Base-by-base conservation (phyloP, 2,329 filamentous ascomycete genomes). In the Penicillium sp. region DNA sequence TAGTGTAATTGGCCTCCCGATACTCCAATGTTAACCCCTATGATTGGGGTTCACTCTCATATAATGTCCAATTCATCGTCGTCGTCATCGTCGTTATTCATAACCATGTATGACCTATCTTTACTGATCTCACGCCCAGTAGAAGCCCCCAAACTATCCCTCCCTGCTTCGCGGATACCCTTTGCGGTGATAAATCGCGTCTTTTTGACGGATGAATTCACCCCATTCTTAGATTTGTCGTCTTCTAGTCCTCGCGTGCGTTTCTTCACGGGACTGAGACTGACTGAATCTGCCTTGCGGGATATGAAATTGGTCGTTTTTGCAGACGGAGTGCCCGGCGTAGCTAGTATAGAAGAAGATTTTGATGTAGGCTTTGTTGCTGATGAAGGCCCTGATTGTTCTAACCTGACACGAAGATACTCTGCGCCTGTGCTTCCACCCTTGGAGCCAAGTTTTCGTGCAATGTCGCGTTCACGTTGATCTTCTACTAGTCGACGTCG, bases 131-230 rank as follows among this genome's bases (percentile, higher is more conserved):
- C 69, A 46, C 76, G 70, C 52, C 82, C 81, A n/a, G 64, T 60
- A 21, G 63, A 63, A 5, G 71, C 76, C 9, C 86, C 85, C 2
- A 91, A 68, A 66, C 88, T 91, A 66, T 91, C 89, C 59, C 88
- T 79, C 1, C 89, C 89, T 3, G 89, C 88, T 71, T 90, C 88
- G 55, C 85, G 82, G 60, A 92, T 91, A 0, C 89, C 89, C 68
- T 87, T 89, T 43, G 85, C 84, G 24, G 89, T 90, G 42, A 91
- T 81, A 66, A 92, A 91, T n/a, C 88, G 79, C 52, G 88, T 91
- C 79, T 90, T 90, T 74, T 90, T 66, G 66, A 79, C 62, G 59
- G 68, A 70, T 58, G 67, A 67, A 24, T 42, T 23, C 12, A 18
- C 45, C 45, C 61, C 57, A 16, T 40, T 65, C 52, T 68, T 67